Conservation (phyloP, 192 early-diverging fungal species). For the Entomortierella lignicola region DNA sequence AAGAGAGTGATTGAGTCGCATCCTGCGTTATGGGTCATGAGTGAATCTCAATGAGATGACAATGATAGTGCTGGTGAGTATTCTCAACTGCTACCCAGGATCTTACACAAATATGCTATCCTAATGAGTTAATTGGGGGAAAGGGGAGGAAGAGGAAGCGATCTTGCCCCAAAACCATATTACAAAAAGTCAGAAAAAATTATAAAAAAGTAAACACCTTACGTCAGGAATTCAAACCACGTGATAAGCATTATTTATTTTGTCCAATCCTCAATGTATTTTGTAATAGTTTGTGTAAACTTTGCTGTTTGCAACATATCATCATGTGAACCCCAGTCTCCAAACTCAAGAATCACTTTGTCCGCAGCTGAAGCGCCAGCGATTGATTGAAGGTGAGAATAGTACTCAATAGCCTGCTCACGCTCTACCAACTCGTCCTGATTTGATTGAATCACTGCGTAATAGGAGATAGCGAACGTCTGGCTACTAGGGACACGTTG, state of each 20-base stretch:
- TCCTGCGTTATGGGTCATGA: background rate
- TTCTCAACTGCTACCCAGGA: no score
- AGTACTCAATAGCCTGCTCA: constrained; percentile 63
- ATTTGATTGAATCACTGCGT: constrained; percentile 73
- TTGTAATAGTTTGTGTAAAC: constrained; percentile 31
- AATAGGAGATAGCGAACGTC: constrained; percentile 46
- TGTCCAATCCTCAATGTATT: constrained; percentile 14
- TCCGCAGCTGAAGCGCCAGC: constrained; percentile 7
- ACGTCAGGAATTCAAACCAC: background rate
- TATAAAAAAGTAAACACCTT: background rate
- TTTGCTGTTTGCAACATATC: constrained; percentile 47
- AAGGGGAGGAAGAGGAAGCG: constrained; percentile 4
- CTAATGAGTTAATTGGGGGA: constrained; percentile 18
- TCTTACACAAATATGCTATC: constrained; percentile 39
- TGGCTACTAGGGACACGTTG: background rate
- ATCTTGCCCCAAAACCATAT: background rate
- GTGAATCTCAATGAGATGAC: background rate
- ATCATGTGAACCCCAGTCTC: constrained; percentile 49
- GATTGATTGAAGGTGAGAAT: constrained; percentile 37
- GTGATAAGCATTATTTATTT: background rate
- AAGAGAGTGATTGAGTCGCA: background rate
- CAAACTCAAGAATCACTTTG: constrained; percentile 34
- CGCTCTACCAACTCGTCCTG: constrained; percentile 78
- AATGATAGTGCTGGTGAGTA: background rate
- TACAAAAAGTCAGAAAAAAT: background rate